A percentile compares a stretch with the other conserved stretches of the same genome.
Evolutionary conservation across 2,329 filamentous ascomycete genomes (phyloP).

Genomic region (Penicillium sp.): DNA sequence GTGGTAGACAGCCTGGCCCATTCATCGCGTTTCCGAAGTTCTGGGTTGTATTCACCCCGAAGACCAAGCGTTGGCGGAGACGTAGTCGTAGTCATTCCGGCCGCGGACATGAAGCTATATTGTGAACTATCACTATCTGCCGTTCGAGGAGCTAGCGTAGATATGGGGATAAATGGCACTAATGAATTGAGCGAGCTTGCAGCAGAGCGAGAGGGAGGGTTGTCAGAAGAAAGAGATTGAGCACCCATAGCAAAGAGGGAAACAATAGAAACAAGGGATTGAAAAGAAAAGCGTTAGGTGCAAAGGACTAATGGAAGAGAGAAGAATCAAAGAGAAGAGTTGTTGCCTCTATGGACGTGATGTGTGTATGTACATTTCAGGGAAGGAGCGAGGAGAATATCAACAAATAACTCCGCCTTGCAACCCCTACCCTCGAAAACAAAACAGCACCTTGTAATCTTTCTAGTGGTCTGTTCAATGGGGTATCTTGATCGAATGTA

Average conservation of each 20-base stretch:
- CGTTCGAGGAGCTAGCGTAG: background rate
- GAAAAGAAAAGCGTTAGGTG: background rate
- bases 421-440: background rate
- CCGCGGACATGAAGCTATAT: background rate
- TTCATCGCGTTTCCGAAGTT: background rate
- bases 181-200: background rate
- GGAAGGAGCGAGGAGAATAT: slow-evolving; percentile 4
- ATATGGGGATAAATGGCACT: background rate
- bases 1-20: background rate
- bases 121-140: background rate
- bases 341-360: background rate
- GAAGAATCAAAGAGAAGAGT: background rate
- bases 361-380: background rate
- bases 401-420: background rate
- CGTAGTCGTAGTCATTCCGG: background rate
- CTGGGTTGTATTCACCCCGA: background rate
- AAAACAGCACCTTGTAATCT: background rate
- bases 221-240: background rate
- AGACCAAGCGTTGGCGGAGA: background rate
- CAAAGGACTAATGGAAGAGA: background rate
- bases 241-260: background rate
- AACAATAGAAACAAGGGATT: background rate
- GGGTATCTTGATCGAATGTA: slow-evolving; percentile 19
- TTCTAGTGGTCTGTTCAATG: slow-evolving; percentile 4
- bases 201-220: background rate